Conservation (phyloP, 805 yeast genomes). For the Nakazawaea ishiwadae region DNA sequence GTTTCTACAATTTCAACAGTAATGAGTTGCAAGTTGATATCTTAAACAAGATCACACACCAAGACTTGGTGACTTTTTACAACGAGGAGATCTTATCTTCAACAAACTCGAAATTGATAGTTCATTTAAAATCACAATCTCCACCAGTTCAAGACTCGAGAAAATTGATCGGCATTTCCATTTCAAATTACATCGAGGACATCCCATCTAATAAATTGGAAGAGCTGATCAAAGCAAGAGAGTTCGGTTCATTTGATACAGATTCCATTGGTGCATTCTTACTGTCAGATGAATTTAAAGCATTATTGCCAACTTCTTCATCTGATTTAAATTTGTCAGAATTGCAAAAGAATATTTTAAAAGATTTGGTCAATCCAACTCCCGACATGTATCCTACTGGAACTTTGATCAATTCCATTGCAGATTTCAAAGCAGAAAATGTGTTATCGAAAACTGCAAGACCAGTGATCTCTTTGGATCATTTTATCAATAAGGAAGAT, state of each 20-base stretch:
- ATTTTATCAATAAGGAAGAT: constrained; percentile 19
- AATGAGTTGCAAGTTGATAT: constrained; percentile 52
- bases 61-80: constrained; percentile 55
- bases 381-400: constrained; percentile 48
- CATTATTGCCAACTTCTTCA: constrained; percentile 1
- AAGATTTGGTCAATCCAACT: constrained; percentile 21
- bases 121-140: constrained; percentile 59
- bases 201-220: constrained; percentile 20
- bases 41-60: constrained; percentile 48
- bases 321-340: constrained; percentile 7
- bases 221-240: constrained; percentile 16
- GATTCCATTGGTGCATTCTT: constrained; percentile 5
- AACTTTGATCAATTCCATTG: constrained; percentile 35
- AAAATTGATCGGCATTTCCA: constrained; percentile 21
- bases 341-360: not conserved
- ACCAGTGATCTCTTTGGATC: constrained; percentile 32
- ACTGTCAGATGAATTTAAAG: not conserved
- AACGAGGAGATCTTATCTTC: constrained; percentile 30
- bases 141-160: constrained; percentile 19
- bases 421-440: constrained; percentile 51
- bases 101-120: constrained; percentile 33
- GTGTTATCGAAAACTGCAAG: constrained; percentile 57
- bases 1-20: constrained; percentile 71
- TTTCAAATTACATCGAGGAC: constrained; percentile 22
- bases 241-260: not conserved